Evolutionary conservation across 306 rosid species (phyloP), one percentile per base, ranked within the genome.

Genomic region (Prunus mira): DNA sequence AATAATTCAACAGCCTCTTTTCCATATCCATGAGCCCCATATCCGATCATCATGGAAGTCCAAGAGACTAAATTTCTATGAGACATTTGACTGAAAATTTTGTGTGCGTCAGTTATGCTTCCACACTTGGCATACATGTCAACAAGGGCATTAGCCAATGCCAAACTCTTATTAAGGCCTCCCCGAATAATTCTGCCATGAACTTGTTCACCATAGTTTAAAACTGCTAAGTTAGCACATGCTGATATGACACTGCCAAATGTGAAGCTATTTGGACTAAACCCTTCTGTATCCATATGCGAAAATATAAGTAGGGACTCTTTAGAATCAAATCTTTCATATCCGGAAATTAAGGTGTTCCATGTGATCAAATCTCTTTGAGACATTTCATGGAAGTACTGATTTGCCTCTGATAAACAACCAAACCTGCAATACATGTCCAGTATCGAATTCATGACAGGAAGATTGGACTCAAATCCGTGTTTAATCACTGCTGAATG

Each of bases 91-190:
- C 73, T 65, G 78, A 87, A 92, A 76, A 86, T 58, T 78, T 88
- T 87, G 78, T 67, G 76, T 1, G 96, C 86, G 81, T 83, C 87
- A 11, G 65, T 69, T 72, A 89, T 67, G 70, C 78, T 86, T 62
- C 93, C 96, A 41, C 93, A 87, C 84, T 92, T 90, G 45, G 93
- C 96, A 77, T 90, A 88, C 97, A 92, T 92, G 67, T 92, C 88
- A 56, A 87, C 83, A 63, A 90, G 90, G 14, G 96, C 87, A 87
- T 92, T 92, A 65, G 81, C 83, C 83, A 92, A 61, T 75, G 83
- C 88, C 78, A 83, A 75, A 71, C 79, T 86, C 65, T 81, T 77
- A 20, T 84, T 60, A 2, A 87, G 84, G 69, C 92, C 93, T 83
- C 86, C 78, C 24, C 80, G 78, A 77, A 87, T 64, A 64, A 84